Evolutionary conservation across 805 yeast species (phyloP), one percentile per base, ranked within the genome.

Genomic region (Schizosaccharomyces octosporus): DNA sequence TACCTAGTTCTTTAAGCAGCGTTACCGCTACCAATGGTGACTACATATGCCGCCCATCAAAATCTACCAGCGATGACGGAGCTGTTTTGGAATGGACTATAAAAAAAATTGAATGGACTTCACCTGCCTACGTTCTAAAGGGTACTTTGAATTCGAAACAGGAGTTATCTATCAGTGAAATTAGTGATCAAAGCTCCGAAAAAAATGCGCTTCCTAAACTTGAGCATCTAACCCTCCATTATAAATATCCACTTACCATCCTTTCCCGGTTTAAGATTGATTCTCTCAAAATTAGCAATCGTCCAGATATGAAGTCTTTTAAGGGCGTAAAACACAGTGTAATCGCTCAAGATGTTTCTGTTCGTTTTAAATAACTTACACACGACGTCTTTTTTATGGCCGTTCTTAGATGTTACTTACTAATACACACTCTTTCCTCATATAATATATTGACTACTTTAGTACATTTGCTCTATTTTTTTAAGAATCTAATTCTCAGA

Each of bases 291-390:
- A 77, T 87, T 19, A 66, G 75, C 6, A 75, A 79, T 64, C 74
- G 77, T n/a, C 74, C 73, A 64, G 88, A 74, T 4, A 83, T 80
- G 11, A 83, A 82, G 67, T 95, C 95, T 0, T 89, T 81, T 74
- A 89, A 88, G 69, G 97, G 97, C 1, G 96, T 89, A 24, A 85
- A 88, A 68, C 89, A 89, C 68, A 73, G 79, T 11, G 81, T 95
- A 5, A 72, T 72, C 62, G 76, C 85, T 0, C 85, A 83, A 0
- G 82, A 83, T 62, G 79, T 74, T 66, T 72, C 80, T 2, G 73
- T 81, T 24, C 70, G 82, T 45, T 72, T 67, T 41, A 64, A 63
- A 27, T 11, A 31, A 32, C 15, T 60, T 27, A 21, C 11, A 3
- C 13, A 19, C 5, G 41, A 36, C 1, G 11, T 36, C 15, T 7